Base-by-base conservation (phyloP, 768 basidiomycete species). In the Pholiota conissans region DNA sequence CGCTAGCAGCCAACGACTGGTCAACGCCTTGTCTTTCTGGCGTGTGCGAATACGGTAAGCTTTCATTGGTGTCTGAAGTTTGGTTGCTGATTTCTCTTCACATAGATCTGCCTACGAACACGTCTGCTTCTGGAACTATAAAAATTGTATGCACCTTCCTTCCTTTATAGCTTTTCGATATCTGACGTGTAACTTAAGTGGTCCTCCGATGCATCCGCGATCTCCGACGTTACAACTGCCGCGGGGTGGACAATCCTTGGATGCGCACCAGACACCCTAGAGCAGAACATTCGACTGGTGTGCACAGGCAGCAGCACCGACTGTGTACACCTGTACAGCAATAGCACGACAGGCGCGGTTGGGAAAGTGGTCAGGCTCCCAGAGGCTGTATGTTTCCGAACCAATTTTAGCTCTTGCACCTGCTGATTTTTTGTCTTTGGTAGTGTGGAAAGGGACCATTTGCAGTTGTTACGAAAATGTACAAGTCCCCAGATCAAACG, bases 291-390 rank as follows among this genome's bases (percentile, higher is more conserved):
- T 49, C 77, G 80, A 8, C 72, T 82, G 18, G 79, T 82, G 2
- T 84, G 83, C 68, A 65, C 65, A 20, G 57, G 71, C 46, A 57
- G 65, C 13, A 57, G 65, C n/a, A n/a, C n/a, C 20, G 66, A 67
- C 7, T 82, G 80, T 63, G 66, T 67, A 26, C 79, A 79, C 55
- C 66, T 83, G 10, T 76, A 72, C 56, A 58, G 55, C n/a, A 49
- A 52, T 29, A 63, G 57, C 28, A 32, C 28, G 30, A 65, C 64
- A 32, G 75, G 76, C 20, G 73, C 80, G 0, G 77, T 71, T n/a
- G 78, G 76, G 56, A 84, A 80, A 59, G 67, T 85, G 20, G 81
- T 84, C 27, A 74, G 82, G 18, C 64, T 85, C 7, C 83, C 84
- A 4, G 76, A 84, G 61, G 71, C 70, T 51, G 84, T 84, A 56